Percentiles rank a stretch among this genome's conserved stretches.
These are phyloP conservation scores for Fusarium palustre DNA, from an alignment of 2,329 filamentous ascomycete genomes.

Conservation along the genomic window DNA sequence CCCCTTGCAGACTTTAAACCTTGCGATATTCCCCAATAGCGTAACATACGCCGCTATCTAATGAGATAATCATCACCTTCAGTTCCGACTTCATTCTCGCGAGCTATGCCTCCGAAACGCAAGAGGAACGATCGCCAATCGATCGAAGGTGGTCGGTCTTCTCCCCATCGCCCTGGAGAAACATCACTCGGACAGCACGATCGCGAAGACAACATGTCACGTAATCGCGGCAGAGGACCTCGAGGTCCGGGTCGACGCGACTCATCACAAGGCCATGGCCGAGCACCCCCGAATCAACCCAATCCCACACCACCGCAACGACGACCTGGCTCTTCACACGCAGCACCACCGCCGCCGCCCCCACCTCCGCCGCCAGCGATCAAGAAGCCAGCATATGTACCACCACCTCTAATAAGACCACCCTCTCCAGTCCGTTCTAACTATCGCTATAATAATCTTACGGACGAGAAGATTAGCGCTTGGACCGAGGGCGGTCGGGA, in stretches of 20 bases:
- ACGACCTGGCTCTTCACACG: slow-evolving; percentile 40
- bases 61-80: slow-evolving; percentile 50
- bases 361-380: slow-evolving; percentile 39
- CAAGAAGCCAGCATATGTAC: slow-evolving; percentile 35
- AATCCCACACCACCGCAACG: slow-evolving; percentile 43
- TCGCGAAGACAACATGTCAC: slow-evolving; percentile 61
- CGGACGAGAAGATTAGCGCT: slow-evolving; percentile 71
- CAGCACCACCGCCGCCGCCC: slow-evolving; percentile 23
- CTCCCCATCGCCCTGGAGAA: slow-evolving; percentile 72
- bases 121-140: slow-evolving; percentile 67
- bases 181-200: slow-evolving; percentile 69
- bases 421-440: slow-evolving; percentile 55
- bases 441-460: slow-evolving; percentile 82
- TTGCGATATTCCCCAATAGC: slow-evolving; percentile 7
- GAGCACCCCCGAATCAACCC: slow-evolving; percentile 44
- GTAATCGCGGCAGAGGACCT: slow-evolving; percentile 61
- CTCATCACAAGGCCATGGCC: slow-evolving; percentile 56
- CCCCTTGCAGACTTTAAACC: slow-evolving; percentile 20
- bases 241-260: slow-evolving; percentile 65
- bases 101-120: slow-evolving; percentile 68
- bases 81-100: slow-evolving; percentile 32
- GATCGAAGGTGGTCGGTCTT: slow-evolving; percentile 65
- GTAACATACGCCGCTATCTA: slow-evolving; percentile 40
- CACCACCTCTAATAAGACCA: slow-evolving; percentile 45
- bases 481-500: slow-evolving; percentile 78